Evolutionary conservation across 2,329 filamentous ascomycete species (phyloP), one percentile per base, ranked within the genome.

Genomic region (Ceratocystis variospora): DNA sequence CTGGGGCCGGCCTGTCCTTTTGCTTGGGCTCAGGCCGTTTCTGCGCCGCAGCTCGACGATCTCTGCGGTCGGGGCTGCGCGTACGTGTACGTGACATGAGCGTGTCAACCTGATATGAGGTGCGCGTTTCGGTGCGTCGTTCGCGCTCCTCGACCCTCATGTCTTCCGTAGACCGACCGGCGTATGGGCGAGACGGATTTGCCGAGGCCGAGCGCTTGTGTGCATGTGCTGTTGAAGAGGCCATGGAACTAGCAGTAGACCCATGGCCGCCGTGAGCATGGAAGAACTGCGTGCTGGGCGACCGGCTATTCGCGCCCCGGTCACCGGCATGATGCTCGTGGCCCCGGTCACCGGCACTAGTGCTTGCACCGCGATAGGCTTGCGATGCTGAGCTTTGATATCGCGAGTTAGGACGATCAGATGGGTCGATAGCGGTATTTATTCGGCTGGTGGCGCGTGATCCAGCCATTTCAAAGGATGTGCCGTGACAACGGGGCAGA

Each of bases 41-140:
- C 50, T 81, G 78, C 22, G 53, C 22, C 5, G 53, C 22, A 2
- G 70, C 72, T 62, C 71, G 72, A 7, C 64, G 67, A 73, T 77
- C 70, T 79, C 73, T 68, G 75, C 75, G 78, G 61, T 81, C 81
- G 1, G 86, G 81, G 71, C 86, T 89, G 72, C 79, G 81, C 7
- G 80, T 79, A 67, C 84, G 81, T 6, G 80, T 79, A 67, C 84
- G 80, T 67, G 81, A 78, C 45, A 83, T 79, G 66, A 86, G 73
- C 65, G 83, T 84, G 72, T 90, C 87, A 67, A 83, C 78, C 25
- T 83, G 85, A 59, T 84, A 83, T 68, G 86, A 79, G 65, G 74
- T 83, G 72, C 71, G 79, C 72, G 72, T 77, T 74, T 87, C 84
- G 6, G 80, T 84, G 41, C 81, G 78, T 69, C 83, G 76, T 72